Conservation (phyloP, 805 yeast species). For the Yarrowia divulgata region DNA sequence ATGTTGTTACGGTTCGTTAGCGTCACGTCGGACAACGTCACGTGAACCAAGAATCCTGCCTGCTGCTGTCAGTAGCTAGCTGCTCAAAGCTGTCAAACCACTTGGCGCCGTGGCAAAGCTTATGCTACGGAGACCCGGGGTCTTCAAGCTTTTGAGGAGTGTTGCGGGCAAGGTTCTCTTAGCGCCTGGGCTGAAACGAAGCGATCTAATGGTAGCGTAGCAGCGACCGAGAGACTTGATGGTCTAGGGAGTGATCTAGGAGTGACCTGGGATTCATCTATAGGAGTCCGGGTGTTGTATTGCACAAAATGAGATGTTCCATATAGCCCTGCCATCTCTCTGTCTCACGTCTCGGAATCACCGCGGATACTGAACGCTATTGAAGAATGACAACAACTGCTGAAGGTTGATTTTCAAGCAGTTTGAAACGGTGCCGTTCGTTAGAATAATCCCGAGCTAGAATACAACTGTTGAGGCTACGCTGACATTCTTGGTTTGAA, state of each 20-base stretch:
- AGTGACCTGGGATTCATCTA: no score
- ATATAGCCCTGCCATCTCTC: no score
- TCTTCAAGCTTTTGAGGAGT: no score
- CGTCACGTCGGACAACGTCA: not conserved
- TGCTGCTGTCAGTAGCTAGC: not conserved
- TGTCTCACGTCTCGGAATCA: not conserved
- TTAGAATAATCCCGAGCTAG: no score
- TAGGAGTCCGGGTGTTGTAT: no score
- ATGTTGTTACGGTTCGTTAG: not conserved
- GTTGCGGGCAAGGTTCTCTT: not conserved
- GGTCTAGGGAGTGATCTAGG: no score
- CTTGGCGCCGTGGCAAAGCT: constrained; percentile 6
- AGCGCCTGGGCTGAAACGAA: not conserved
- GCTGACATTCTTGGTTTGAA: no score
- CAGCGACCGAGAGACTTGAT: no score
- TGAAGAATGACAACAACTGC: constrained; percentile 1
- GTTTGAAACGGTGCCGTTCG: not conserved
- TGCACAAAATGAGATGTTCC: no score
- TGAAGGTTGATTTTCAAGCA: not conserved
- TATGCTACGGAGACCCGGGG: not conserved
- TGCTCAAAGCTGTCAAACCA: not conserved
- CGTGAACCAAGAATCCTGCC: not conserved
- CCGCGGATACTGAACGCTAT: not conserved
- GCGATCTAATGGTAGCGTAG: no score
- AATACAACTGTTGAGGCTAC: no score